These are phyloP conservation scores for Alloteropsis semialata DNA, from an alignment of 176 grass and related monocot genomes.

Conservation along the genomic window DNA sequence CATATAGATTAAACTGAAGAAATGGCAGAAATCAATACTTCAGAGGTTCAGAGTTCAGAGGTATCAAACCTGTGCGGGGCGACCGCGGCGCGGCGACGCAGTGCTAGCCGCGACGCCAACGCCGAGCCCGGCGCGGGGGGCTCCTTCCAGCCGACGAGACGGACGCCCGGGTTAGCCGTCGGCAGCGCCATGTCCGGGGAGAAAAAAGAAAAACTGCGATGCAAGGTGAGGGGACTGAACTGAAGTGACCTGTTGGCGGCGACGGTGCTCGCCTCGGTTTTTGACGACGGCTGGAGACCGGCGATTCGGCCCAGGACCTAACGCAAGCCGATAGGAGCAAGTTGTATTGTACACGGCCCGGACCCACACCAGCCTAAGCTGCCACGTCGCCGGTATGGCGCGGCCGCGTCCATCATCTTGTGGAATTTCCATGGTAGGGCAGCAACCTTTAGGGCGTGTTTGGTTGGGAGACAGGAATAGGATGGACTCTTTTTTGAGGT, in stretches of 20 bases:
- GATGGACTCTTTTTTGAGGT: too few species aligned
- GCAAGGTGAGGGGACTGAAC: background rate
- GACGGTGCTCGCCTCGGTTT: background rate
- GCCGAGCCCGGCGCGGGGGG: background rate
- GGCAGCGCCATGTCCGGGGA: background rate
- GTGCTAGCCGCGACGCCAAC: background rate
- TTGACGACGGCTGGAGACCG: background rate
- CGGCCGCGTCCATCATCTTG: too few species aligned
- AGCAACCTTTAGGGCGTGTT: too few species aligned
- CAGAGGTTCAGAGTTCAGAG: background rate
- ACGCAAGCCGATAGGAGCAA: too few species aligned
- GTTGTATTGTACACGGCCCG: too few species aligned
- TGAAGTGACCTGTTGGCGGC: background rate
- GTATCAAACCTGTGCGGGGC: constrained; percentile 19
- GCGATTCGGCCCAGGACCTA: background rate
- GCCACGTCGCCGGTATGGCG: too few species aligned
- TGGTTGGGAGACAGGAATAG: too few species aligned
- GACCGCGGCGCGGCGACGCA: background rate
- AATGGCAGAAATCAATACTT: background rate
- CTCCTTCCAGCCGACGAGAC: constrained; percentile 23
- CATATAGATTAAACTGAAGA: background rate
- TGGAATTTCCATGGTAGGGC: too few species aligned
- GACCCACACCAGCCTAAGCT: too few species aligned
- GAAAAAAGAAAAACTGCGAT: background rate
- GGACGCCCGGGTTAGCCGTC: constrained; percentile 12